These are phyloP conservation scores for Suillus luteus DNA, from an alignment of 768 basidiomycete genomes.

Conservation along the genomic window DNA sequence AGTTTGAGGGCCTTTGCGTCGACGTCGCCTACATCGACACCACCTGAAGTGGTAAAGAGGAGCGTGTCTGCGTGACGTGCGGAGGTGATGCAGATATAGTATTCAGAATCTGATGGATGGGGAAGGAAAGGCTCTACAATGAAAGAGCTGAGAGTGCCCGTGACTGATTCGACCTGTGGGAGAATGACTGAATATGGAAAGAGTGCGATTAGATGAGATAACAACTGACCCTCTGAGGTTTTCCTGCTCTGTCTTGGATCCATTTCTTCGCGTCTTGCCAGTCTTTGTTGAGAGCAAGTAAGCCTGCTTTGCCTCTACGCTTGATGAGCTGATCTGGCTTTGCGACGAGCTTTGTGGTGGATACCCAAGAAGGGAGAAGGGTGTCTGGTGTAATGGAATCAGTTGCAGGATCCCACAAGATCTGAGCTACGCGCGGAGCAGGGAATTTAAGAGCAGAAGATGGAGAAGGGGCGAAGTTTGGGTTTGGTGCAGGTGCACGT, in stretches of 20 bases:
- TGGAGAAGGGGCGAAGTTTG: conserved; percentile 54
- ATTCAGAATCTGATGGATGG: conserved; percentile 91
- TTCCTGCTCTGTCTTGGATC: conserved; percentile 88
- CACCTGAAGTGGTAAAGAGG: conserved; percentile 98
- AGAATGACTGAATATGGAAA: conserved; percentile 8
- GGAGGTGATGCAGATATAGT: conserved; percentile 98
- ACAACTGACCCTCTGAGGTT: conserved; percentile 78
- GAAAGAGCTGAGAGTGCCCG: conserved; percentile 75
- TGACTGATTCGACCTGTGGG: conserved; percentile 65
- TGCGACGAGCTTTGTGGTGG: conserved; percentile 84
- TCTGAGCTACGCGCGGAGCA: conserved; percentile 78
- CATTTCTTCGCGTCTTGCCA: conserved; percentile 88
- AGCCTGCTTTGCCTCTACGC: conserved; percentile 96
- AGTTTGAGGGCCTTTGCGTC: conserved; percentile 95
- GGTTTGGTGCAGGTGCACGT: conserved; percentile 78
- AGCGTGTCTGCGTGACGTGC: conserved; percentile 93
- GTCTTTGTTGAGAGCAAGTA: conserved; percentile 90
- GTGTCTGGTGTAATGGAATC: conserved; percentile 58
- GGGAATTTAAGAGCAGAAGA: conserved; percentile 52
- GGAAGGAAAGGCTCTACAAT: conserved; percentile 99
- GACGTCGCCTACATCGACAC: conserved; percentile 98
- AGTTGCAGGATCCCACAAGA: conserved; percentile 79
- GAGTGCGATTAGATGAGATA: conserved; percentile 14
- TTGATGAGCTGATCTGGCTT: conserved; percentile 99
- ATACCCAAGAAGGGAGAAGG: conserved; percentile 78